These are phyloP conservation scores for Trichosporon faecale DNA, from an alignment of 1,284 basidiomycete species.

Conservation along the genomic window DNA sequence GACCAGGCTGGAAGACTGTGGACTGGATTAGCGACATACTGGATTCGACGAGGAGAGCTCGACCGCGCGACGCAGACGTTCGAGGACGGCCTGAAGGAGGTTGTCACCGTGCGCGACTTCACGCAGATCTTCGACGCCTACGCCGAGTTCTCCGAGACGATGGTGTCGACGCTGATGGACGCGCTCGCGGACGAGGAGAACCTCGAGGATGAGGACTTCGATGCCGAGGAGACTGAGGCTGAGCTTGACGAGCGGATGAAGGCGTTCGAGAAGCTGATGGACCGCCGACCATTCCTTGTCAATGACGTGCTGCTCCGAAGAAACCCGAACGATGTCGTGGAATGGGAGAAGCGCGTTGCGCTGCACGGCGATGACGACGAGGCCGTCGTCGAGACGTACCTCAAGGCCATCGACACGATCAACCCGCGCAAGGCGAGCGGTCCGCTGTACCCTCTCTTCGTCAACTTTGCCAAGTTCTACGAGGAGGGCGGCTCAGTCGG, in stretches of 20 bases:
- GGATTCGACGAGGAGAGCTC: slow-evolving; percentile 96
- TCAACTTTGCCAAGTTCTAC: slow-evolving; percentile 97
- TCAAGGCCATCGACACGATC: slow-evolving; percentile 81
- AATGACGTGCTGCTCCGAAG: slow-evolving; percentile 91
- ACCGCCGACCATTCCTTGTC: slow-evolving; percentile 89
- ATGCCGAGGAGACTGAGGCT: slow-evolving; percentile 69
- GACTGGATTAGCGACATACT: slow-evolving; percentile 96
- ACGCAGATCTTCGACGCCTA: slow-evolving; percentile 98
- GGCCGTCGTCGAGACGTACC: slow-evolving; percentile 91
- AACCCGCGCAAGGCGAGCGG: slow-evolving; percentile 86
- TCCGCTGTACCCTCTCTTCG: slow-evolving; percentile 83
- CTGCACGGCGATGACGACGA: slow-evolving; percentile 89
- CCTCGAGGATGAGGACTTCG: slow-evolving; percentile 68
- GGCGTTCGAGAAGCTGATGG: slow-evolving; percentile 91
- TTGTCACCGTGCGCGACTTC: slow-evolving; percentile 94
- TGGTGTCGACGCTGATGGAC: slow-evolving; percentile 90
- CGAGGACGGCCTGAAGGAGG: slow-evolving; percentile 76
- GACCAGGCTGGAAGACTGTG: slow-evolving; percentile 95
- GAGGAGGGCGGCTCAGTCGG: slow-evolving; percentile 79
- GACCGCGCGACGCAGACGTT: slow-evolving; percentile 83
- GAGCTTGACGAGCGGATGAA: slow-evolving; percentile 89
- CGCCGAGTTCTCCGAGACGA: slow-evolving; percentile 86
- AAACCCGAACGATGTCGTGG: slow-evolving; percentile 97
- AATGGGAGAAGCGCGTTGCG: slow-evolving; percentile 98
- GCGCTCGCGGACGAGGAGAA: slow-evolving; percentile 60